These are phyloP conservation scores for Pleurotus tuber-regium DNA, from an alignment of 768 basidiomycete species.

Conservation along the genomic window DNA sequence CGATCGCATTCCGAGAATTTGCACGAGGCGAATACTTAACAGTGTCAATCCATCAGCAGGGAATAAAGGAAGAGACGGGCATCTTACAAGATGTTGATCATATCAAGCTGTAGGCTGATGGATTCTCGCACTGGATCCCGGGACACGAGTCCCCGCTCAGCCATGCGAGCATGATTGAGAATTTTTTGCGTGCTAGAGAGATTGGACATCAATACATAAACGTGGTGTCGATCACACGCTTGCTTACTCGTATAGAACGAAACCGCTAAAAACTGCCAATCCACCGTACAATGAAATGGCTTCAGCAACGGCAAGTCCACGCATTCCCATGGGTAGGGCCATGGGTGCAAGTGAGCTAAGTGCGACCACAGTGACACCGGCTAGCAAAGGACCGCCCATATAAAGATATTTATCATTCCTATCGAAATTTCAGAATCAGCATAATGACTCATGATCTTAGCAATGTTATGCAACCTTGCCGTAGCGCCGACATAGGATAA, in stretches of 20 bases:
- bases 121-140: slow-evolving; percentile 79
- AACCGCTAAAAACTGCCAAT: slow-evolving; percentile 82
- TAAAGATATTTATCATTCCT: slow-evolving; percentile 82
- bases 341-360: slow-evolving; percentile 86
- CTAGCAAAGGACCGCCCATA: slow-evolving; percentile 84
- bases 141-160: slow-evolving; percentile 62
- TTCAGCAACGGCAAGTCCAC: slow-evolving; percentile 74
- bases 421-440: background rate
- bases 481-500: slow-evolving; percentile 89
- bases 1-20: slow-evolving; percentile 70
- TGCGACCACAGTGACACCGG: slow-evolving; percentile 86
- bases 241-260: slow-evolving; percentile 82
- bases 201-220: background rate
- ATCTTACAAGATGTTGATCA: slow-evolving; percentile 86
- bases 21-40: slow-evolving; percentile 73
- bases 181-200: slow-evolving; percentile 77
- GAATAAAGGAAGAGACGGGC: background rate
- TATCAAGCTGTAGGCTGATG: slow-evolving; percentile 76
- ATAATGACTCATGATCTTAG: too few species aligned
- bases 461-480: slow-evolving; percentile 63
- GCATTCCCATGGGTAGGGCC: slow-evolving; percentile 81
- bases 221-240: background rate
- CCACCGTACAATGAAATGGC: slow-evolving; percentile 84
- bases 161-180: slow-evolving; percentile 69
- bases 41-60: background rate